A percentile compares a stretch with the other conserved stretches of the same genome.
These are phyloP conservation scores for Skeletonema marinoi DNA, from an alignment of 108 stramenopile species.

Conservation along the genomic window DNA sequence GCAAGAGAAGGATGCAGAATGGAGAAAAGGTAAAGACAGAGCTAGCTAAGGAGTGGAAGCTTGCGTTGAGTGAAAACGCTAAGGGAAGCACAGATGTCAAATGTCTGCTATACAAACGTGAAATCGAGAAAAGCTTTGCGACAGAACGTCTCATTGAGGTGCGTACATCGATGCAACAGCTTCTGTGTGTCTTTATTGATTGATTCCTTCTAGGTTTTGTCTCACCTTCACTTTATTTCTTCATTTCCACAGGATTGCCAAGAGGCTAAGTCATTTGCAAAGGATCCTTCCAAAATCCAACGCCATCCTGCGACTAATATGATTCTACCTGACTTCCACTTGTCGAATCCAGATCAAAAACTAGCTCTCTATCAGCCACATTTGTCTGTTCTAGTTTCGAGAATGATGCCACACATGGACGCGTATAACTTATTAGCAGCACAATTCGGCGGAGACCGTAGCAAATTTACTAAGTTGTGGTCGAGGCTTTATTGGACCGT, in stretches of 20 bases:
- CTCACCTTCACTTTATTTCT: background rate
- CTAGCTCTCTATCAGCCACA: conserved; percentile 72
- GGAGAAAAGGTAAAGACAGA: conserved; percentile 80
- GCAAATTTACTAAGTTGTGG: conserved; percentile 69
- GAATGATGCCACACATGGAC: conserved; percentile 57
- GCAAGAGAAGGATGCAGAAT: conserved; percentile 95
- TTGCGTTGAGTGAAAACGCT: conserved; percentile 58
- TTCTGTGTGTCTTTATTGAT: background rate
- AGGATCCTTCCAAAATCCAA: conserved; percentile 47
- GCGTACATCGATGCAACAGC: background rate
- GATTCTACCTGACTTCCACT: conserved; percentile 48
- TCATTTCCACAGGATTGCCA: conserved; percentile 59
- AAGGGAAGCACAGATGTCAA: conserved; percentile 70
- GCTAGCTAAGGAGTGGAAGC: conserved; percentile 67
- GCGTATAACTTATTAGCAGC: conserved; percentile 52
- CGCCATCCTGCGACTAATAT: conserved; percentile 21
- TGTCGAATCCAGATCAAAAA: conserved; percentile 47
- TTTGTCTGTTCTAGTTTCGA: conserved; percentile 46
- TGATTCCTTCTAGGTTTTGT: background rate
- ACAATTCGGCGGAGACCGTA: conserved; percentile 20
- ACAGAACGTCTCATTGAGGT: conserved; percentile 61
- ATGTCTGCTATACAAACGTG: conserved; percentile 56
- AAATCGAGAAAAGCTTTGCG: conserved; percentile 63
- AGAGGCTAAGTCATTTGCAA: conserved; percentile 53
- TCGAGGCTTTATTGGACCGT: conserved; percentile 76